Evolutionary conservation across 805 yeast species (phyloP), one percentile per base, ranked within the genome.

Genomic region (Candida montana): DNA sequence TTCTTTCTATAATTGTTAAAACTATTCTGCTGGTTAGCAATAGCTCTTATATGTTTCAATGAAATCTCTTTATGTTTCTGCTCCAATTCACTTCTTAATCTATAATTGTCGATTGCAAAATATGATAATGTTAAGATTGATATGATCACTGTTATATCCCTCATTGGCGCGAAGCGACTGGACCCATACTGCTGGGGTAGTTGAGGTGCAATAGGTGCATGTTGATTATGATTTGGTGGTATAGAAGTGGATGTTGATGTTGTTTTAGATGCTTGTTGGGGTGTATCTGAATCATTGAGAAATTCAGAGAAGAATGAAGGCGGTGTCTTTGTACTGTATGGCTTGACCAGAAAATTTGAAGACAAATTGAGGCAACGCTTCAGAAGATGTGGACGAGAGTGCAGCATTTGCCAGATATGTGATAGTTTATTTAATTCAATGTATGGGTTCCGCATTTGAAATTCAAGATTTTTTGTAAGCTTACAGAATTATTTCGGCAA

Each of bases 61-160:
- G 74, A 42, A 17, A 52, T 53, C n/a, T 60, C 62, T 42, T 54
- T 51, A 3, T 56, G 38, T 35, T 55, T 57, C 18, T 54, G 47
- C 32, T 63, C 65, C n/a, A 73, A 50, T 35, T 55, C 59, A 13
- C 67, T 50, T 21, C 79, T 58, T 10, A 61, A 59, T 12, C 62
- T 53, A 52, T 76, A 76, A 51, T 72, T 74, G 48, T 77, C 81
- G 8, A 75, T 44, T 2, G 81, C 77, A 38, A 77, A 58, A 50
- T 70, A 76, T 1, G 72, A 59, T 37, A 76, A 50, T 8, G 72
- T 61, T 6, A 65, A 45, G 52, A 74, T 65, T 2, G 75, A 70
- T 2, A 74, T 31, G 18, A 72, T 56, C 3, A 71, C 48, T 0
- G 72, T 61, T 3, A 73, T 34, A 20, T 74, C 81, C 40, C 61